phyloP scores from a whole-genome alignment of 331 rosid species.

The Spiraea crenata region DNA sequence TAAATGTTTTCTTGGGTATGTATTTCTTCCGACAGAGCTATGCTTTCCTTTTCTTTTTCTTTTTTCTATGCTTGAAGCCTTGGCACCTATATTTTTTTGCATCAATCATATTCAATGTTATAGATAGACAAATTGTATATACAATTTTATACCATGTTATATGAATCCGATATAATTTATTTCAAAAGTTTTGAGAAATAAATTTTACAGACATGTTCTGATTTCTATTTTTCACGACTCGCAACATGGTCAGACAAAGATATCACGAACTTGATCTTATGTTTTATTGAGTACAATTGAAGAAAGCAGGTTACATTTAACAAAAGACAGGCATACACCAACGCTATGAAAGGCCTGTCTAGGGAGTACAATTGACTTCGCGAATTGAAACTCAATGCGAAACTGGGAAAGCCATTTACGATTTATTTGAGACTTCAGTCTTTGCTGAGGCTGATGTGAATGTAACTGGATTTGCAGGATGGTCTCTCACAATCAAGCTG shows the following conservation, averaged over 20 bases:
- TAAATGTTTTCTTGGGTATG: no score
- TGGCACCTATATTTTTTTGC: conserved; percentile 21
- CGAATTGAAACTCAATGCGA: conserved; percentile 4
- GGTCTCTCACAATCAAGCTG: conserved; percentile 71
- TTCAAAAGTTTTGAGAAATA: background rate
- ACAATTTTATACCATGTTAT: conserved; percentile 31
- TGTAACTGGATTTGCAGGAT: conserved; percentile 66
- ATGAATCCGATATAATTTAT: conserved; percentile 6
- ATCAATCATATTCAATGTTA: conserved; percentile 16
- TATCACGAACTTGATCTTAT: background rate
- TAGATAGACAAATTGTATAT: conserved; percentile 45
- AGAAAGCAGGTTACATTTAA: background rate
- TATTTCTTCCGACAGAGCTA: conserved; percentile 22
- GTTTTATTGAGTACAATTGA: no score
- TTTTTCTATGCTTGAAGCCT: conserved; percentile 31
- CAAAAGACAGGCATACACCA: background rate
- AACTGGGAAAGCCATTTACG: conserved; percentile 20
- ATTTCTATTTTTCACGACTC: background rate
- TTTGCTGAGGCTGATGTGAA: conserved; percentile 57
- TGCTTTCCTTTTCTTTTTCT: conserved; percentile 31
- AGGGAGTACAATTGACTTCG: background rate
- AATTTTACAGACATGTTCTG: background rate
- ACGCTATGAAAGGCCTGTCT: background rate
- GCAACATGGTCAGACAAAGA: background rate
- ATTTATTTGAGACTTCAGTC: conserved; percentile 37